These are phyloP conservation scores for Sporothrix pseudoabietina DNA, from an alignment of 2,329 filamentous ascomycete species.

Conservation along the genomic window DNA sequence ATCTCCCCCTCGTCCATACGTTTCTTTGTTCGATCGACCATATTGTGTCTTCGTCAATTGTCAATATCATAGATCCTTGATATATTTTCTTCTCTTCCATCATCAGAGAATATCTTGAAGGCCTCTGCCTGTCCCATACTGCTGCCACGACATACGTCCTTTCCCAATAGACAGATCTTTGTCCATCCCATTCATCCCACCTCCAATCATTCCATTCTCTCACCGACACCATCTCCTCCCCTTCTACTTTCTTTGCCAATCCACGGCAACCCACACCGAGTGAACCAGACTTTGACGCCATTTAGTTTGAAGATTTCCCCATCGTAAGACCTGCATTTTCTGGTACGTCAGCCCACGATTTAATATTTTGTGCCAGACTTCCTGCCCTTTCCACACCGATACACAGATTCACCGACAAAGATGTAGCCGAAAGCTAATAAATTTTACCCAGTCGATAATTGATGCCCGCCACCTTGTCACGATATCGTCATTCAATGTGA, in stretches of 20 bases:
- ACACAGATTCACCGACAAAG: neutral
- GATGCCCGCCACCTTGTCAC: neutral
- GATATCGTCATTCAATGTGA: neutral
- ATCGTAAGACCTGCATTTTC: constrained; percentile 10
- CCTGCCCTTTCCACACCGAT: neutral
- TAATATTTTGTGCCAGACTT: neutral
- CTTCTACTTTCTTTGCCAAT: neutral
- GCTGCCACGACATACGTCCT: neutral
- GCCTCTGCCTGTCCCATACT: neutral
- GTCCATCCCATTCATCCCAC: neutral
- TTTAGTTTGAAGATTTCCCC: too few relatives aligned
- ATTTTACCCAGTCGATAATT: neutral
- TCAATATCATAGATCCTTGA: neutral
- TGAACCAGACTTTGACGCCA: neutral
- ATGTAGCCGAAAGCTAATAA: neutral
- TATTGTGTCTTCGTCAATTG: neutral
- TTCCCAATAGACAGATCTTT: neutral
- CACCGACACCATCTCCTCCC: neutral
- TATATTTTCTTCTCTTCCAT: neutral
- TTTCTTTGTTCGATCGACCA: neutral
- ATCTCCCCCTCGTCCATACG: neutral
- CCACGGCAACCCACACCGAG: neutral
- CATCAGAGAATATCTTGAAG: neutral
- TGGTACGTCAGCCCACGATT: neutral
- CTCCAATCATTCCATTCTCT: neutral